These are phyloP conservation scores for Emiliania huxleyi DNA, from an alignment of 78 protist genomes.

Conservation along the genomic window DNA sequence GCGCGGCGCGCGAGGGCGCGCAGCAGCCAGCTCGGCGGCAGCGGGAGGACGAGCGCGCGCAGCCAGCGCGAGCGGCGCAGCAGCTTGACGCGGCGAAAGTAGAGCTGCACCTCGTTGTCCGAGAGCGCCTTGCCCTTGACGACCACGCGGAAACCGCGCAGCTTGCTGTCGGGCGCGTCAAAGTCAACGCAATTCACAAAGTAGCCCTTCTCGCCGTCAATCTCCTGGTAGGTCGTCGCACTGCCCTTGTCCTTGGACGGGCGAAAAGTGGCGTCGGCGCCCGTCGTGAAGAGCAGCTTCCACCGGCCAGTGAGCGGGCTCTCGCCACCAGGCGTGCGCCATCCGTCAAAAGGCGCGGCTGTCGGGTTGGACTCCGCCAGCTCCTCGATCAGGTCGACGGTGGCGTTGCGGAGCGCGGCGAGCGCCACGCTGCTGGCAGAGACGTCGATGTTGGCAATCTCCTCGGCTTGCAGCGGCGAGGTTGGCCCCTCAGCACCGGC, in stretches of 20 bases:
- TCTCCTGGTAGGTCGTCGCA: background rate
- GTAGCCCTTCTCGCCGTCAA: background rate
- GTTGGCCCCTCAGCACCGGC: too few species aligned
- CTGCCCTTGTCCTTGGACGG: background rate
- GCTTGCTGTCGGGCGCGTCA: background rate
- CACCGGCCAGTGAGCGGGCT: background rate
- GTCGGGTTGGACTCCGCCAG: too few species aligned
- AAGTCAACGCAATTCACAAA: background rate
- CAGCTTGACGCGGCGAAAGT: background rate
- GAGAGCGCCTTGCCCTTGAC: background rate
- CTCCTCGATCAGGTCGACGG: too few species aligned
- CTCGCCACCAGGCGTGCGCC: background rate
- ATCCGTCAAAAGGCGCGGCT: background rate
- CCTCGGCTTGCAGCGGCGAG: too few species aligned
- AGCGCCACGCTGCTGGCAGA: too few species aligned
- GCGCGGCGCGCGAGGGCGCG: too few species aligned
- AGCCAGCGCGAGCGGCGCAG: background rate
- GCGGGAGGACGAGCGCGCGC: background rate
- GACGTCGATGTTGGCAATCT: too few species aligned
- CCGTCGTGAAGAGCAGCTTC: background rate
- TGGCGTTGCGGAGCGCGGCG: too few species aligned
- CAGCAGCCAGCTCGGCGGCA: background rate
- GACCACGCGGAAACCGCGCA: background rate
- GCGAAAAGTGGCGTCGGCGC: background rate
- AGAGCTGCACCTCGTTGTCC: background rate